Percentiles rank a stretch among this genome's conserved stretches.
Evolutionary conservation across 2,329 filamentous ascomycete genomes (phyloP).

Genomic region (Aspergillus sp.): DNA sequence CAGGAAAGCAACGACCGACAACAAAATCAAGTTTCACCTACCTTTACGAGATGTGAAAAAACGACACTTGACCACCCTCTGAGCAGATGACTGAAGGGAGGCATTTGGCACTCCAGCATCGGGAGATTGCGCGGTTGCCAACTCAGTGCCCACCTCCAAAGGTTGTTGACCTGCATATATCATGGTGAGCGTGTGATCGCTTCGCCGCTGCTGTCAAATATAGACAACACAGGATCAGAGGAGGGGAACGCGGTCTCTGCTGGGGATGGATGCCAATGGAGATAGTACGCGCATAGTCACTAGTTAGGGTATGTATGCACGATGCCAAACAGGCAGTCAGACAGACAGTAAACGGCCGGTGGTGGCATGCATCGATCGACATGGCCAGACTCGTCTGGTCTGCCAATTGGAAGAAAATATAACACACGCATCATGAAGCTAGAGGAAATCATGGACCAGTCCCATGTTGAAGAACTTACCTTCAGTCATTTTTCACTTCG

Average conservation of each 20-base stretch:
- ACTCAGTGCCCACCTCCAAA: constrained; percentile 18
- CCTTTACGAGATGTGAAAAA: constrained; percentile 20
- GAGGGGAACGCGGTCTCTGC: too few relatives aligned
- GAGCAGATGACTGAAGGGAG: constrained; percentile 10
- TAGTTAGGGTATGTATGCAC: too few relatives aligned
- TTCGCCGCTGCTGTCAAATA: constrained; percentile 4
- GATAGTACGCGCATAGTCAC: too few relatives aligned
- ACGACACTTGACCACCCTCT: constrained; percentile 17
- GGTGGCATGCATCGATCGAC: neutral
- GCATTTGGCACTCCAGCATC: constrained; percentile 1
- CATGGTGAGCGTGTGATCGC: constrained; percentile 27
- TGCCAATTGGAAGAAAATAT: neutral
- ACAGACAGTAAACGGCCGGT: neutral
- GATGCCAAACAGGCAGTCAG: neutral
- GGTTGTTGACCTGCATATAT: constrained; percentile 16
- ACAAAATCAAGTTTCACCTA: constrained; percentile 7
- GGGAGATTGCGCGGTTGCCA: constrained; percentile 23
- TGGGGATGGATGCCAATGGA: too few relatives aligned
- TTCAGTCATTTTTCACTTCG: neutral
- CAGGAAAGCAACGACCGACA: constrained; percentile 3
- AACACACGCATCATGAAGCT: neutral
- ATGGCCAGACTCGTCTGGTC: constrained; percentile 1
- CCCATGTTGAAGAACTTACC: neutral
- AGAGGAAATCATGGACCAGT: neutral
- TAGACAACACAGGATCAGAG: constrained; percentile 2